Evolutionary conservation across 2,329 filamentous ascomycete species (phyloP), one percentile per base, ranked within the genome.

Genomic region (Exophiala aquamarina): DNA sequence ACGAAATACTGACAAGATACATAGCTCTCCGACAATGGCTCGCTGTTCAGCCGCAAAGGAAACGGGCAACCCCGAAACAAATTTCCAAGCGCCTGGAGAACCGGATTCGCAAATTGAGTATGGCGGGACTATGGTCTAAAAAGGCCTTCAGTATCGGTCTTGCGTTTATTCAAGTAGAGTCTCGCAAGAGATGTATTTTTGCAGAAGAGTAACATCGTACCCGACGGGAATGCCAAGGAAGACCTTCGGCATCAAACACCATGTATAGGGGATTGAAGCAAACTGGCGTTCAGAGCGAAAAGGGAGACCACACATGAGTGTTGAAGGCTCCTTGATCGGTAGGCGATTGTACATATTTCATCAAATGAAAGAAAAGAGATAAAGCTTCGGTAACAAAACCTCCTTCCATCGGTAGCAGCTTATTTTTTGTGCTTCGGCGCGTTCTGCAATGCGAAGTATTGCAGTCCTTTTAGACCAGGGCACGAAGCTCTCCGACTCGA

Each of bases 11-110:
- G 19, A 37, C 19, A 20, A 8, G 39, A 47, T 49, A 21, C 55
- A 32, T 53, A 95, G 91, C 76, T 96, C 91, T 54, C 91, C 93
- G 41, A 98, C 93, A 49, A 98, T 98, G 93, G 93, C 93, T 51
- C 87, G 93, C 66, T 96, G 90, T 78, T 95, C 90, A 40, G 92
- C 89, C 43, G 87, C 91, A 58, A 97, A 96, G 80, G 87, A 86
- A 49, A 84, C 83, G 8, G 83, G 84, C 52, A 87, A 90, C 71
- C 81, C 86, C 47, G 77, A 87, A 68, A 90, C 83, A 45, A 89
- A 90, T 71, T 81, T 89, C 59, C 86, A 90, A 84, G 86, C 86
- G 44, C 76, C 84, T 17, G 87, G 86, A 48, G 72, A 74, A 57
- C 71, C 70, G 56, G 66, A 66, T 56, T 62, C 66, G 8, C 66